A percentile compares a stretch with the other conserved stretches of the same genome.
phyloP scores from a whole-genome alignment of 2,329 filamentous ascomycete genomes.

The Fonsecaea nubica region DNA sequence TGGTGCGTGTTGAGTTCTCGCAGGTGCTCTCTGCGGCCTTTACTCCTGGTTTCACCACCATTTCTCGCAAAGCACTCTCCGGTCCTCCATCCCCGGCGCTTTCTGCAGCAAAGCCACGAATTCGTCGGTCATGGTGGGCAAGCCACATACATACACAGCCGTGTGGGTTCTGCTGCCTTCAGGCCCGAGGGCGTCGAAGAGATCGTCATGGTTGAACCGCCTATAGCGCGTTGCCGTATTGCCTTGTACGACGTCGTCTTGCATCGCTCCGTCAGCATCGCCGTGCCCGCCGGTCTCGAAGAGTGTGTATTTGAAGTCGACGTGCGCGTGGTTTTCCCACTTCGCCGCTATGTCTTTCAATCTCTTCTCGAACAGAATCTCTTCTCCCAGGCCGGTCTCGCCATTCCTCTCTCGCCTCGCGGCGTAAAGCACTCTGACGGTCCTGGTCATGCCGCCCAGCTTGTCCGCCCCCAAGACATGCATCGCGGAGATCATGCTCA shows the following conservation, averaged over 20 bases:
- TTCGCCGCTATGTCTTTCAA: conserved; percentile 52
- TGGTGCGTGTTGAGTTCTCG: not conserved
- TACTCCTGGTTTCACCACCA: conserved; percentile 62
- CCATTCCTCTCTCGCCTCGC: conserved; percentile 35
- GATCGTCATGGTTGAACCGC: conserved; percentile 48
- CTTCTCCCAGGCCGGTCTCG: conserved; percentile 40
- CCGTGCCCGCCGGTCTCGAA: conserved; percentile 54
- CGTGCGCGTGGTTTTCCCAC: conserved; percentile 38
- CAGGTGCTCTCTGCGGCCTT: not conserved
- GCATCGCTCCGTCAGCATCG: not conserved
- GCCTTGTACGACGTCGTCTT: conserved; percentile 1
- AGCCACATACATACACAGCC: conserved; percentile 72
- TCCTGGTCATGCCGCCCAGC: conserved; percentile 29
- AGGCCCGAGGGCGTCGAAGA: conserved; percentile 44
- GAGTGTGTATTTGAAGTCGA: conserved; percentile 54
- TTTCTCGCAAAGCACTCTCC: conserved; percentile 64
- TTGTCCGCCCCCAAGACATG: conserved; percentile 28
- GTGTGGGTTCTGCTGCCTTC: conserved; percentile 49
- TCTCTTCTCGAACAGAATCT: conserved; percentile 60
- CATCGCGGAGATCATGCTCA: conserved; percentile 41
- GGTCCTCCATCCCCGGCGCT: conserved; percentile 53
- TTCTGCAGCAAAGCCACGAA: conserved; percentile 56
- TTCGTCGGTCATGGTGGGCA: conserved; percentile 72
- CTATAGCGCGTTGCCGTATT: conserved; percentile 42
- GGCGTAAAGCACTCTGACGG: conserved; percentile 37